These are phyloP conservation scores for Perkinsus marinus DNA, from an alignment of 169 alveolate species.

Conservation along the genomic window DNA sequence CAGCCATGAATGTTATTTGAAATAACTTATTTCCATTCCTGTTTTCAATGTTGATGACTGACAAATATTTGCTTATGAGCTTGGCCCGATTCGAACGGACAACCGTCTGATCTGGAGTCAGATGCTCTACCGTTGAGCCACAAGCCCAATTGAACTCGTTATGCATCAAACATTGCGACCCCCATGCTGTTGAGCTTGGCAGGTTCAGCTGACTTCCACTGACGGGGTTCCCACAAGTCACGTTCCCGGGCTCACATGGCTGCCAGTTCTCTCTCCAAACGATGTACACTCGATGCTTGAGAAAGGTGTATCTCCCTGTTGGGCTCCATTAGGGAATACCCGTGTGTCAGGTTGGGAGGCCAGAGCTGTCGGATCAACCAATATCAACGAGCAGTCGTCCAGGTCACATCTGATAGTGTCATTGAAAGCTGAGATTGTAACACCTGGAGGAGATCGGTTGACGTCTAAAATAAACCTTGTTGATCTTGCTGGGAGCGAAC, in stretches of 20 bases:
- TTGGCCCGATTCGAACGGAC: background rate
- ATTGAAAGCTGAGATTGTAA: background rate
- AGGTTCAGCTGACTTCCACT: background rate
- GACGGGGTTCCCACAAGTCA: background rate
- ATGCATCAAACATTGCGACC: background rate
- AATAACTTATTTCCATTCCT: too few species aligned
- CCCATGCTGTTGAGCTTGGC: background rate
- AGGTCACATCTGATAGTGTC: background rate
- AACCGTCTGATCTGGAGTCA: background rate
- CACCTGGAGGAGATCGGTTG: background rate
- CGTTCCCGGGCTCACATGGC: background rate
- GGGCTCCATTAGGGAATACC: background rate
- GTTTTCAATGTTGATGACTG: too few species aligned
- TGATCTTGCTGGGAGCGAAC: constrained; percentile 78
- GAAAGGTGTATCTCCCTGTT: background rate
- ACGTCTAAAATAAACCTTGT: constrained; percentile 18
- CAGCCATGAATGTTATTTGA: too few species aligned
- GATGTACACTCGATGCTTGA: background rate
- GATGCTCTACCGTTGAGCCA: background rate
- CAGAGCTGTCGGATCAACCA: background rate
- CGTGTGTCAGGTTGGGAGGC: background rate
- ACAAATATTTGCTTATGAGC: background rate
- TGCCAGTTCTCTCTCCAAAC: background rate
- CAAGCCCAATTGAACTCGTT: background rate
- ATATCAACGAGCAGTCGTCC: background rate